Percentiles rank a stretch among this genome's conserved stretches.
Evolutionary conservation across 2,329 filamentous ascomycete genomes (phyloP).

Genomic region (Cladosporium sp.): DNA sequence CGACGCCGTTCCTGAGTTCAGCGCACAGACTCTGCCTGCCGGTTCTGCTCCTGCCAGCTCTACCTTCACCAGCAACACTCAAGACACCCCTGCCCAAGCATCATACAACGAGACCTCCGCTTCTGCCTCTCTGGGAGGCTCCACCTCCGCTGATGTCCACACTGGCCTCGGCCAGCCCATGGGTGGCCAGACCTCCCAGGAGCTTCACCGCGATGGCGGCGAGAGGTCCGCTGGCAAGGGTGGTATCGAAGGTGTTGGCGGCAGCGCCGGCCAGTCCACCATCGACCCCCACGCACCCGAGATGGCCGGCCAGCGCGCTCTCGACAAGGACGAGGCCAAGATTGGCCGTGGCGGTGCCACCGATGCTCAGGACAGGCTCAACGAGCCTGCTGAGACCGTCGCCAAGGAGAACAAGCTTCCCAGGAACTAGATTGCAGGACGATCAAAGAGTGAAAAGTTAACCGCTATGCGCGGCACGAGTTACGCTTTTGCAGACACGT

Average conservation of each 20-base stretch:
- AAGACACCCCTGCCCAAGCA: constrained; percentile 38
- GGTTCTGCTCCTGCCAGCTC: constrained; percentile 57
- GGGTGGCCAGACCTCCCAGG: constrained; percentile 45
- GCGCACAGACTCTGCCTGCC: constrained; percentile 55
- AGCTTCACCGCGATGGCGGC: constrained; percentile 40
- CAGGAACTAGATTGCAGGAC: background rate
- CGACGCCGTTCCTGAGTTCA: constrained; percentile 59
- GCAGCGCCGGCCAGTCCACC: constrained; percentile 17
- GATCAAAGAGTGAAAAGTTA: background rate
- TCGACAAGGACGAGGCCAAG: constrained; percentile 24
- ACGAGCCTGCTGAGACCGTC: constrained; percentile 27
- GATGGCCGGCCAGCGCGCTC: constrained; percentile 33
- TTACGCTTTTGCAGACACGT: constrained; percentile 5
- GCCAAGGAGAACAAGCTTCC: constrained; percentile 21
- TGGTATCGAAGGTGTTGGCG: constrained; percentile 44
- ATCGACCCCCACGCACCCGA: constrained; percentile 23
- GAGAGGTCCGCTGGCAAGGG: constrained; percentile 37
- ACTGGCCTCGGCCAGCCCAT: constrained; percentile 51
- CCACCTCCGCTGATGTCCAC: constrained; percentile 52
- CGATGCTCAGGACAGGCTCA: constrained; percentile 34
- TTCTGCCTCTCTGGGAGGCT: constrained; percentile 45
- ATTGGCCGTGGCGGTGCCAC: constrained; percentile 32
- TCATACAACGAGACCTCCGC: constrained; percentile 42
- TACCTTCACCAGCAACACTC: constrained; percentile 43
- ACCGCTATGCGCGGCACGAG: background rate